Evolutionary conservation across 139 green algal genomes (phyloP), one percentile per base, ranked within the genome.

Genomic region (Desmodesmus armatus): DNA sequence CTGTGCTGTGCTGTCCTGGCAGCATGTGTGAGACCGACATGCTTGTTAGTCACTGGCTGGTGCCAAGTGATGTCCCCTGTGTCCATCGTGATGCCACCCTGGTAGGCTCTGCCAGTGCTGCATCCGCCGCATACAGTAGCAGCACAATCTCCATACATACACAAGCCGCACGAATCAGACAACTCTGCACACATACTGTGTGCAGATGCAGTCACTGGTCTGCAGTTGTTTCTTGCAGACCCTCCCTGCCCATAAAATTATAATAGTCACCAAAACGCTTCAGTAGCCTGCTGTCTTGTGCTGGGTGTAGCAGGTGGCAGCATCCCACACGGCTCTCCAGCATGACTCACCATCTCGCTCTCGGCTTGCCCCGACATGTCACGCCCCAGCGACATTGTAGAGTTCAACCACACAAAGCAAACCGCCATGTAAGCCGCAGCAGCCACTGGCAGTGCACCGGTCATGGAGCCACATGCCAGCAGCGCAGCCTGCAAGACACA

Each of bases 401-500:
- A 37, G 2, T 71, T 41, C 19, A 80, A 2, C 80, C 80, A 86
- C 15, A 80, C 49, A n/a, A 33, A 6, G 15, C 67, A 78, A 19
- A 86, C 80, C 11, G 41, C 49, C 33, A 72, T 31, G 39, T 72
- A 86, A 27, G 72, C 31, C 17, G 72, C 5, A 7, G 80, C 31
- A 35, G 80, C 80, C 67, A 80, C 58, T 0, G 80, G 80, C 67
- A 86, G 40, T 1, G 80, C 80, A 25, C 31, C 49, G 17, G 66
- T 29, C 80, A 86, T 86, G n/a, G 49, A 73, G 35, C 80, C 80
- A 71, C 49, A 80, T 40, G 33, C 66, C 5, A 86, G 51, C 66
- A 86, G 29, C 6, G 69, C 65, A 27, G 44, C 80, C 80, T 86
- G 66, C 53, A 70, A 13, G 47, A 11, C 13, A 35, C 49, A 51